phyloP scores from a whole-genome alignment of 345 rosid genomes.

The Bruguiera parviflora region DNA sequence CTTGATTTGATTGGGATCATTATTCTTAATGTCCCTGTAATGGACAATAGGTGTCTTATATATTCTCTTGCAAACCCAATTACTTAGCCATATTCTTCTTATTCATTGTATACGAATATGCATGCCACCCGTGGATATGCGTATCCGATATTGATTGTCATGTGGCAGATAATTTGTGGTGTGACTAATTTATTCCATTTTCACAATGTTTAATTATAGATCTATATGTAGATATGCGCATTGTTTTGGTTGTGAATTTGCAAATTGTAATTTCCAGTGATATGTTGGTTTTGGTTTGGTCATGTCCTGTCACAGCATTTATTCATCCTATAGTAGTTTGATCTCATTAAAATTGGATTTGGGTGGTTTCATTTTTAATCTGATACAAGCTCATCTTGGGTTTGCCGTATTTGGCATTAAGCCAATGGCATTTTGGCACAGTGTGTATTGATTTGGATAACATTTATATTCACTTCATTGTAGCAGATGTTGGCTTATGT shows the following conservation, averaged over 20 bases:
- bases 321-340: no score
- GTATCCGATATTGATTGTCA: background rate
- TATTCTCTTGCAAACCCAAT: background rate
- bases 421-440: background rate
- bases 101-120: background rate
- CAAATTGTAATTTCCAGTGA: background rate
- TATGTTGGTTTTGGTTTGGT: no score
- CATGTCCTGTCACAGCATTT: no score
- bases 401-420: no score
- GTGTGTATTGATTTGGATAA: no score
- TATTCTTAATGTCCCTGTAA: background rate
- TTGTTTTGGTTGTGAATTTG: background rate
- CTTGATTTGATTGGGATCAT: background rate
- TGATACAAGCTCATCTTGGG: no score
- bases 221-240: background rate
- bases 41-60: background rate
- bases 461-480: no score
- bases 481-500: no score
- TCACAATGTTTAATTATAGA: background rate
- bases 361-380: no score
- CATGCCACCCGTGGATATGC: background rate
- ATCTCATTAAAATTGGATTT: no score
- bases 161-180: conserved; percentile 5
- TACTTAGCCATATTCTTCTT: background rate
- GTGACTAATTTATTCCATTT: background rate